Base-by-base conservation (phyloP, 2,329 filamentous ascomycete genomes). In the Xylariaceae sp. region DNA sequence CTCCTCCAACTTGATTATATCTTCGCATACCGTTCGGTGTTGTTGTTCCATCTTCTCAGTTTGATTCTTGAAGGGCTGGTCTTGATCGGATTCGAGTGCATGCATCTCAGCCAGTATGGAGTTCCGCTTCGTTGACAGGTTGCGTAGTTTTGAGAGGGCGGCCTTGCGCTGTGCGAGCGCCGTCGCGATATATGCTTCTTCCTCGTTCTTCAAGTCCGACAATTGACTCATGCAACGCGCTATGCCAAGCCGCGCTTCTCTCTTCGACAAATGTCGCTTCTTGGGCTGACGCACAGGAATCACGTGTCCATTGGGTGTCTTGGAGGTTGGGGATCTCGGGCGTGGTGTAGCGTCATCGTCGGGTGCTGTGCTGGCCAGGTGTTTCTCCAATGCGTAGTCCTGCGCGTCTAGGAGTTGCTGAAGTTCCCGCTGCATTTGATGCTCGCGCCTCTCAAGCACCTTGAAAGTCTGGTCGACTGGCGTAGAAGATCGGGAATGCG, bases 1-100 rank as follows among this genome's bases (percentile, higher is more conserved):
- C 63, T 83, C 76, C 67, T 91, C 86, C 34, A 89, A 73, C 48
- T 81, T 77, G 7, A 75, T 72, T 47, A 91, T 91, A 57, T 89
- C 83, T 3, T 73, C 68, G n/a, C 80, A 78, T 2, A 91, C 70
- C 0, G 67, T 62, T 7, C 70, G 65, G 52, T 80, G 73, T 54
- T 87, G 84, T 19, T 75, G 71, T 9, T 75, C 75, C 67, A 89
- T 81, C 6, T 76, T 75, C 1, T 76, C 74, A 9, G 90, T 78
- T 66, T 87, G 83, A 57, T 75, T 74, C 1, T 77, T 76, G n/a
- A 83, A 72, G n/a, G 81, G 76, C 56, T 80, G 80, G 42, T 81
- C 77, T 49, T 77, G 77, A 58, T 80, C 79, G 29, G 73, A 71
- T 60, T 85, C 79, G 5, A 86, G 74, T 1, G 73, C 69, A 39